phyloP scores from a whole-genome alignment of 257 asterid species.

The Solanum microdontum region DNA sequence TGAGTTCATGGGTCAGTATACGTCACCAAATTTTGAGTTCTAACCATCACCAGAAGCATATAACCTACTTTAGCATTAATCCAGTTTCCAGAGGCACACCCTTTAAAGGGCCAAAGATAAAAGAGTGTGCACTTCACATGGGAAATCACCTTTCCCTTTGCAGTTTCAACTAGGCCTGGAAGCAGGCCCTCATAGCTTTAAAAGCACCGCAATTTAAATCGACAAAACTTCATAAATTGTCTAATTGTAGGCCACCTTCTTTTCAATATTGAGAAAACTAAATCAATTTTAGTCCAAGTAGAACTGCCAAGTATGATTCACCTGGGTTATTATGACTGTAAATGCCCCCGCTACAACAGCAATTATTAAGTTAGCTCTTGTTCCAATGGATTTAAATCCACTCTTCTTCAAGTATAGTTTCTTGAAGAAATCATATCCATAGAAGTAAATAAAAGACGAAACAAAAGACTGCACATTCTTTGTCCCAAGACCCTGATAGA shows the following conservation, averaged over 20 bases:
- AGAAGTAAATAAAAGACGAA: constrained; percentile 75
- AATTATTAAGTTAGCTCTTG: constrained; percentile 68
- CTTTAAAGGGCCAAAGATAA: neutral
- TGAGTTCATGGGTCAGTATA: neutral
- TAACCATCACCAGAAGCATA: neutral
- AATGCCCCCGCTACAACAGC: constrained; percentile 90
- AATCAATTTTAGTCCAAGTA: neutral
- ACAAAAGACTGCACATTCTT: constrained; percentile 83
- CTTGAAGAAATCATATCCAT: constrained; percentile 81
- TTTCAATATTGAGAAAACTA: neutral
- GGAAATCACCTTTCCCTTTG: neutral
- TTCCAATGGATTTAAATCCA: constrained; percentile 72
- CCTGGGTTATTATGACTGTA: constrained; percentile 75
- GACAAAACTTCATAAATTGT: neutral
- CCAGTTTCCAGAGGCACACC: neutral
- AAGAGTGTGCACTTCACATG: neutral
- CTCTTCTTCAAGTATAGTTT: constrained; percentile 59
- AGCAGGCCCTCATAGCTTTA: neutral
- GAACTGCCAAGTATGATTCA: constrained; percentile 10
- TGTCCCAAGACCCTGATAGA: constrained; percentile 87
- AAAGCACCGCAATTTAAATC: neutral
- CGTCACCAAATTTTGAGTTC: neutral
- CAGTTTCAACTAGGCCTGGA: neutral
- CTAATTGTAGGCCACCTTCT: neutral
- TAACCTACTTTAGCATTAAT: neutral